Conservation (phyloP, 192 early-diverging fungal species). For the Phycomyces nitens region DNA sequence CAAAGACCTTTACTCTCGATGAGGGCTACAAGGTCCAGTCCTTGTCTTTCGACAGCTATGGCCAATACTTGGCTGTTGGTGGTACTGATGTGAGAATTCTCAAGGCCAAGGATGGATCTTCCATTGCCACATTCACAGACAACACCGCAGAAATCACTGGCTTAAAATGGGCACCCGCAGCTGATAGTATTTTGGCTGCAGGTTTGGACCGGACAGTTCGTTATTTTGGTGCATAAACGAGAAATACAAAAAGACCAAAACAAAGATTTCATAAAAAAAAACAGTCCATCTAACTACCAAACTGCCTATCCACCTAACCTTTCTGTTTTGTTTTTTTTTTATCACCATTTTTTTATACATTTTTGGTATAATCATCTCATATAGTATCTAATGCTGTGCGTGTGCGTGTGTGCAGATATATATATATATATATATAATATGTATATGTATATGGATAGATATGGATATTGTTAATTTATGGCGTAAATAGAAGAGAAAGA, state of each 20-base stretch:
- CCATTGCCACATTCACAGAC: constrained; percentile 46
- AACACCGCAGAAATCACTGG: constrained; percentile 52
- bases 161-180: constrained; percentile 54
- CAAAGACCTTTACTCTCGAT: constrained; percentile 63
- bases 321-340: background rate
- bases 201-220: constrained; percentile 58
- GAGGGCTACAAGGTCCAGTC: constrained; percentile 50
- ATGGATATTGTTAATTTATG: too few relatives aligned
- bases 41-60: constrained; percentile 80
- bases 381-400: too few relatives aligned
- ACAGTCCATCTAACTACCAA: background rate
- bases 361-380: too few relatives aligned
- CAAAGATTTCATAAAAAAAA: background rate
- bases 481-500: too few relatives aligned
- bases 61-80: constrained; percentile 79
- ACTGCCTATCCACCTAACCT: too few relatives aligned
- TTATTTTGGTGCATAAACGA: constrained; percentile 33
- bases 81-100: constrained; percentile 56
- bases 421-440: background rate
- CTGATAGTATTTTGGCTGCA: constrained; percentile 48
- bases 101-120: constrained; percentile 67
- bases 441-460: background rate
- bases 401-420: background rate
- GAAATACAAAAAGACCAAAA: too few relatives aligned
- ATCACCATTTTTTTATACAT: background rate